These are phyloP conservation scores for Pichia sp. DNA, from an alignment of 1,139 yeast species.

Conservation along the genomic window DNA sequence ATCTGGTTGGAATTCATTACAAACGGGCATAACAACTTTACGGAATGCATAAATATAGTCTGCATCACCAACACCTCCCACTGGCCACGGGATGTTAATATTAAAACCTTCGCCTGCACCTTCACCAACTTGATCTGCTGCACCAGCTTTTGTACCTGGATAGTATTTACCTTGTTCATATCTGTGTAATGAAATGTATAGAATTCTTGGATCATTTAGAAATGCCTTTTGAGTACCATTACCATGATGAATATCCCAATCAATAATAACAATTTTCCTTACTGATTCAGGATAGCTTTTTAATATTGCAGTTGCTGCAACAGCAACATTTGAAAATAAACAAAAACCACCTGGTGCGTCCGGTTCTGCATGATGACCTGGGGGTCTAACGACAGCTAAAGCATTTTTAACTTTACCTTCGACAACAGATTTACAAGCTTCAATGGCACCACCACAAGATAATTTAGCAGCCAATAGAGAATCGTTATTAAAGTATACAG, in stretches of 20 bases:
- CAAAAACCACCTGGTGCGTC: constrained; percentile 97
- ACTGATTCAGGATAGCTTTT: constrained; percentile 84
- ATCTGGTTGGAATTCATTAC: constrained; percentile 88
- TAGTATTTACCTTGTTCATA: constrained; percentile 89
- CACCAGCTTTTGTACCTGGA: constrained; percentile 87
- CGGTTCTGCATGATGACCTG: constrained; percentile 99
- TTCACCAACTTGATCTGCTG: constrained; percentile 71
- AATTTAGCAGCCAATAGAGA: constrained; percentile 80
- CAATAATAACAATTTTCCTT: constrained; percentile 73
- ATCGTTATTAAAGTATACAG: constrained; percentile 91
- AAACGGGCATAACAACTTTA: constrained; percentile 82
- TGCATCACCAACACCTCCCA: constrained; percentile 91
- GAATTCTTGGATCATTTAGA: constrained; percentile 79
- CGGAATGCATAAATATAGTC: constrained; percentile 92
- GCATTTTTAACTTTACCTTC: constrained; percentile 91
- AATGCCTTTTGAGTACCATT: constrained; percentile 96
- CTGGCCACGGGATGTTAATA: constrained; percentile 90
- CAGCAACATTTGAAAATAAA: constrained; percentile 92
- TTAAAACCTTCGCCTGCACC: constrained; percentile 82
- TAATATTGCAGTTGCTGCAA: constrained; percentile 84
- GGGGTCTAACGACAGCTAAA: constrained; percentile 93
- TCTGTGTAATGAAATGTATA: constrained; percentile 86
- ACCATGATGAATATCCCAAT: constrained; percentile 99
- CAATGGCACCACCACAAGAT: constrained; percentile 96
- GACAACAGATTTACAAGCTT: constrained; percentile 91